Base-by-base conservation (phyloP, 169 alveolate species). In the Plasmodium gaboni region DNA sequence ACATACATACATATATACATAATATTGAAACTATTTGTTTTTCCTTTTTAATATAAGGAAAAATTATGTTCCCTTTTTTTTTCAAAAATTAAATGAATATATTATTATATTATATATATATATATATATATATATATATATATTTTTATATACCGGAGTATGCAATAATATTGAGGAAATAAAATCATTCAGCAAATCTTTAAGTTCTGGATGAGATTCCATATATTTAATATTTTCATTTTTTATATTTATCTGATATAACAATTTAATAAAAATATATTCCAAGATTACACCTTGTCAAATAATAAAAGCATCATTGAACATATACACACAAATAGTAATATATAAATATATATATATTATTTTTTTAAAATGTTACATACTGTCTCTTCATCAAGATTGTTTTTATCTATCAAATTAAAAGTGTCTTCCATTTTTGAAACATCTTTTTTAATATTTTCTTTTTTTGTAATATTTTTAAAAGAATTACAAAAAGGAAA, bases 141-240 rank as follows among this genome's bases (percentile, higher is more conserved):
- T 26, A 64, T 55, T 50, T 19, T 57, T 32, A 28, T 19, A 55
- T 83, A 83, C 91, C 26, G 91, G 91, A 38, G 91, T 69, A 83
- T 83, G 91, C 19, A 83, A 68, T 63, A 83, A 57, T 46, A 68
- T 65, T 32, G 91, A 83, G 24, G 91, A 83, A 13, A 83, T 83
- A 63, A 83, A 83, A 60, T 83, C 91, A 22, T 83, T 83, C 19
- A 83, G 57, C 42, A 83, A 50, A 44, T 68, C 83, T 60, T 71
- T 69, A 61, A 83, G 12, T 61, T 83, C 91, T 83, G 80, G 91
- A 28, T 83, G 91, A 13, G 50, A 17, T 68, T 83, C 85, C 91
- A 83, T 83, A 60, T 83, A 83, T 68, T 83, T 83, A 4, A 32
- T 50, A 71, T 83, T 83, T 83, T 83, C 91, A 42, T 63, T 68